These are phyloP conservation scores for Phytophthora europaea DNA, from an alignment of 352 stramenopile genomes.

Conservation along the genomic window DNA sequence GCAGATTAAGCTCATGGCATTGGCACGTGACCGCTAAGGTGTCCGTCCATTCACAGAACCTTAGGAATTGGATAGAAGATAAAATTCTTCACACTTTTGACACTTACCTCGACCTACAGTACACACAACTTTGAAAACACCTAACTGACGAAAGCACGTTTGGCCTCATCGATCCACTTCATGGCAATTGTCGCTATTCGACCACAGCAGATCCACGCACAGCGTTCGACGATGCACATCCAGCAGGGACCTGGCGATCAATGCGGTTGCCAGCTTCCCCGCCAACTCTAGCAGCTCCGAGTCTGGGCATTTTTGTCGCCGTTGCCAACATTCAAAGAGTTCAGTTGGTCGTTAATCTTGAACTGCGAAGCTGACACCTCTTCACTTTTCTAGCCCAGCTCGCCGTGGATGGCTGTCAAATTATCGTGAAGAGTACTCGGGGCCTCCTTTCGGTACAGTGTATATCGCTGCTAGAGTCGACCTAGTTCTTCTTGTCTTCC, in stretches of 20 bases:
- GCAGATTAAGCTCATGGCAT: background rate
- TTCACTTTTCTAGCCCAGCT: too few species aligned
- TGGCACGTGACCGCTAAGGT: background rate
- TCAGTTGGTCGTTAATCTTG: too few species aligned
- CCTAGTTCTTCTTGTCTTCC: conserved; percentile 1
- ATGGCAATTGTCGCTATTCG: background rate
- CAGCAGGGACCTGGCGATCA: background rate
- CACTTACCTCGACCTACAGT: too few species aligned
- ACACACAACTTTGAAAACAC: background rate
- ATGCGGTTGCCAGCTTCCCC: background rate
- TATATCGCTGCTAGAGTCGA: background rate
- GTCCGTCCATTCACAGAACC: too few species aligned
- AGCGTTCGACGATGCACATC: background rate
- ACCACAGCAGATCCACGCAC: background rate
- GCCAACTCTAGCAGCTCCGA: background rate
- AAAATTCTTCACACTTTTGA: too few species aligned
- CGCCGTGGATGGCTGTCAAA: too few species aligned
- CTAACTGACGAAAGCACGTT: background rate
- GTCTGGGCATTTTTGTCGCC: too few species aligned
- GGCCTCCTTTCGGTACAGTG: too few species aligned
- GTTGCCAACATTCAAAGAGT: too few species aligned
- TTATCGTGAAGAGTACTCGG: too few species aligned
- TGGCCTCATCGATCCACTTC: background rate
- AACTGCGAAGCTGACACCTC: too few species aligned
- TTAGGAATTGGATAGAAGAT: too few species aligned